phyloP scores from a whole-genome alignment of 2,329 filamentous ascomycete genomes.

The Septoria linicola region DNA sequence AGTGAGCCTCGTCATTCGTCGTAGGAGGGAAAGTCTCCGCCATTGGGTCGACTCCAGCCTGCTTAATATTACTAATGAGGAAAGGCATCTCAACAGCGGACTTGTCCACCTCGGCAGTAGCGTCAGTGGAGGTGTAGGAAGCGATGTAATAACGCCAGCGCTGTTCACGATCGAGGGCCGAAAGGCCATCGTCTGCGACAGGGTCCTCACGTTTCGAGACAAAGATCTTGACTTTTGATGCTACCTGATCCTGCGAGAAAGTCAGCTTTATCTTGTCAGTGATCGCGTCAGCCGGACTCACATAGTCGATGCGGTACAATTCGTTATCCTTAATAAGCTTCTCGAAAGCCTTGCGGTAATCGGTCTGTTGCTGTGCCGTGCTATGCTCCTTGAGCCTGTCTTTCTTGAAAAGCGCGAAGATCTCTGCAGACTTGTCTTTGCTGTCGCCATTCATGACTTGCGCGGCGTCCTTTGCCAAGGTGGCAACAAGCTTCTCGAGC shows the following conservation, averaged over 20 bases:
- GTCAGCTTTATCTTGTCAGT: not conserved
- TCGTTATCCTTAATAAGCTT: conserved; percentile 91
- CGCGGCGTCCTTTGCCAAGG: conserved; percentile 75
- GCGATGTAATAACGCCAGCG: conserved; percentile 95
- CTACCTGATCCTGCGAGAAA: conserved; percentile 59
- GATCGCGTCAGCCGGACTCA: conserved; percentile 54
- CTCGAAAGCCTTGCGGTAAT: conserved; percentile 86
- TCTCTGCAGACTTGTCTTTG: conserved; percentile 91
- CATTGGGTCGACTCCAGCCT: conserved; percentile 38
- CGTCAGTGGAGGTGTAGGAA: conserved; percentile 82
- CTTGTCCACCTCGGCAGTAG: conserved; percentile 57
- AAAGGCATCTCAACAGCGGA: conserved; percentile 40
- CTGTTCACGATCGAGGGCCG: conserved; percentile 49
- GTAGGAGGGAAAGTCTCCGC: conserved; percentile 14
- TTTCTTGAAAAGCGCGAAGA: conserved; percentile 80
- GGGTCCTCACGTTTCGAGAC: conserved; percentile 85
- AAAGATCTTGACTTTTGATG: conserved; percentile 68
- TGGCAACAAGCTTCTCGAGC: conserved; percentile 81
- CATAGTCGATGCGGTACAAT: conserved; percentile 84
- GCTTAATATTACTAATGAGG: conserved; percentile 41
- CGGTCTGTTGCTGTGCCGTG: conserved; percentile 85
- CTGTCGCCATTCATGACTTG: conserved; percentile 80
- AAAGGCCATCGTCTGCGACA: conserved; percentile 66
- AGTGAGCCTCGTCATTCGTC: not conserved
- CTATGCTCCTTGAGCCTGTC: conserved; percentile 81